Percentiles rank a stretch among this genome's conserved stretches.
Evolutionary conservation across 768 basidiomycete genomes (phyloP).

Genomic region (Boletellus ananas): DNA sequence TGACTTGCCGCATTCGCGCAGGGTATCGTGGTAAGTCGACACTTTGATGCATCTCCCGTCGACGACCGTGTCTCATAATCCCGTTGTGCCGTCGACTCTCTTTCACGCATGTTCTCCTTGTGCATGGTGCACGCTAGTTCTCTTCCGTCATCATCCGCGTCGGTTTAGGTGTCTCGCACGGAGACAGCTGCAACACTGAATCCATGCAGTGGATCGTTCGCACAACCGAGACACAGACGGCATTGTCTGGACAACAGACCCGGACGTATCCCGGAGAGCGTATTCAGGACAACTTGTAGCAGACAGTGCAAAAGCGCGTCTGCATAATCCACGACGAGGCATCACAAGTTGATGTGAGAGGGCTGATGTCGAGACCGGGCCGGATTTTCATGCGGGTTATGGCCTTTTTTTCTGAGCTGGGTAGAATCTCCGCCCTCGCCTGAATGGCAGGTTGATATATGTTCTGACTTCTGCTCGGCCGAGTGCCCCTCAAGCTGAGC

Average conservation of each 20-base stretch:
- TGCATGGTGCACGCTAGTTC: slow-evolving; percentile 3
- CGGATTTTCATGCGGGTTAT: slow-evolving; percentile 1
- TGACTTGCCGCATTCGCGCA: background rate
- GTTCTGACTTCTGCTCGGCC: too few species aligned
- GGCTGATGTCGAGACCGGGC: background rate
- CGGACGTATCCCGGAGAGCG: background rate
- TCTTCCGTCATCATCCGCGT: slow-evolving; percentile 27
- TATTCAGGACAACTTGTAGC: background rate
- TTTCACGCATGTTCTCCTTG: background rate
- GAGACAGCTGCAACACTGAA: background rate
- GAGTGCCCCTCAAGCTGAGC: too few species aligned
- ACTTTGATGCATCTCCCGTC: background rate
- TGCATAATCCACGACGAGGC: background rate
- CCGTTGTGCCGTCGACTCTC: too few species aligned
- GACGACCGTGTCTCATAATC: background rate
- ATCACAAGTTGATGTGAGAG: background rate
- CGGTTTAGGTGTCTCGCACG: slow-evolving; percentile 20
- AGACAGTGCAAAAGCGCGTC: background rate
- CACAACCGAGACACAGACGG: background rate
- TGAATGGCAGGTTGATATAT: too few species aligned
- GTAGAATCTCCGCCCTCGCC: too few species aligned
- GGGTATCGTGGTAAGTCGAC: slow-evolving; percentile 17
- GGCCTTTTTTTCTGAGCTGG: background rate
- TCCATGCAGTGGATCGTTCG: background rate
- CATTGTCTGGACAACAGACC: background rate